Base-by-base conservation (phyloP, 306 rosid species). In the Argentina anserina region DNA sequence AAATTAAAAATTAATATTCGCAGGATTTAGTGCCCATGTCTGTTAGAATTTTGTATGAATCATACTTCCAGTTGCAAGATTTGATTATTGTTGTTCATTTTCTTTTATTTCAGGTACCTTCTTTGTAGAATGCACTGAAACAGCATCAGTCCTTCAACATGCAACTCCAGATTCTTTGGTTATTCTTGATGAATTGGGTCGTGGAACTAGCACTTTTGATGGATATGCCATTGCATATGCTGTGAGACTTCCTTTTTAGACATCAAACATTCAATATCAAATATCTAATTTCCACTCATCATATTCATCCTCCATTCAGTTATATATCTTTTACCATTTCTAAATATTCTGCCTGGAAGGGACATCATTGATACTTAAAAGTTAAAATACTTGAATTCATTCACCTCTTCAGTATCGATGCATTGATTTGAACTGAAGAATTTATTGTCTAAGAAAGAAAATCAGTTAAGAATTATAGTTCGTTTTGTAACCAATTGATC, bases 181-280 rank as follows among this genome's bases (percentile, higher is more conserved):
- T 61, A 88, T 94, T 83, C 96, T 91, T 45, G 97, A 91, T 65
- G 98, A 94, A 85, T 67, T 94, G 82, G 98, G 98, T 53, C 90
- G 98, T 66, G 98, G 98, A 85, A 94, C 98, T 7, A 89, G 98
- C 89, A 89, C 98, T 9, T 94, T 91, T 76, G 97, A 94, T 74
- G 98, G 98, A 73, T 94, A 94, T 71, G 98, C 98, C 84, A 94
- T 94, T 75, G 98, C 98, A 40, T 94, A 89, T 75, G 88, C 98
- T 66, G 98, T 94, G 78, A 89, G 96, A 73, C 1, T 26, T 41
- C 69, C 41, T 62, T 17, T 33, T 67, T 62, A 45, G 34, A 25
- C 45, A 14, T 7, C 29, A n/a, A 8, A 43, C 46, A 10, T 60
- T 34, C 65, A 15, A 31, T 34, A 34, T 34, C 17, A 63, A 63